Conservation (phyloP, 257 asterid species). For the Fraxinus cuspidata region DNA sequence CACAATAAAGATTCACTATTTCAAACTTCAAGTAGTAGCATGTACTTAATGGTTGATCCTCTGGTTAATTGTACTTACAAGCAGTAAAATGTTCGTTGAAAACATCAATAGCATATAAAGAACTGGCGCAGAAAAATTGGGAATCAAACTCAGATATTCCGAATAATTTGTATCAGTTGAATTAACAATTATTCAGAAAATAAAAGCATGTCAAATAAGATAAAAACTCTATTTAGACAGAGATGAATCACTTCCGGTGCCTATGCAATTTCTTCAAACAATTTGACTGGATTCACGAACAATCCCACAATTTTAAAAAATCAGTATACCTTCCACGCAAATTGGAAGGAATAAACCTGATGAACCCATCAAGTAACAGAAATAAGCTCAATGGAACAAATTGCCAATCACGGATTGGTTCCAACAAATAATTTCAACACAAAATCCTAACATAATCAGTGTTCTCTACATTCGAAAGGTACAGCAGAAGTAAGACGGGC, state of each 20-base stretch:
- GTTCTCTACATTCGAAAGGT: background rate
- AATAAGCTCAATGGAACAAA: no score
- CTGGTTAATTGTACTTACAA: no score
- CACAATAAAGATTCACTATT: no score
- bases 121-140: slow-evolving; percentile 38
- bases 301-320: background rate
- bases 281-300: background rate
- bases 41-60: no score
- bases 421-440: background rate
- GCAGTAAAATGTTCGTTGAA: no score
- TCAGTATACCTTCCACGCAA: background rate
- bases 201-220: background rate
- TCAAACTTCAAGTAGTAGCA: no score
- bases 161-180: slow-evolving; percentile 35
- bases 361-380: background rate
- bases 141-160: slow-evolving; percentile 51
- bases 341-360: background rate
- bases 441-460: background rate
- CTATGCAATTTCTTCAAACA: background rate
- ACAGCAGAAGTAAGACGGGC: background rate
- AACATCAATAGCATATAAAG: no score
- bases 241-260: background rate
- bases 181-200: background rate
- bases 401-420: background rate
- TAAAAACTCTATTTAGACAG: background rate